Conservation (phyloP, 2,329 filamentous ascomycete species). For the Colletotrichum spaethianum region DNA sequence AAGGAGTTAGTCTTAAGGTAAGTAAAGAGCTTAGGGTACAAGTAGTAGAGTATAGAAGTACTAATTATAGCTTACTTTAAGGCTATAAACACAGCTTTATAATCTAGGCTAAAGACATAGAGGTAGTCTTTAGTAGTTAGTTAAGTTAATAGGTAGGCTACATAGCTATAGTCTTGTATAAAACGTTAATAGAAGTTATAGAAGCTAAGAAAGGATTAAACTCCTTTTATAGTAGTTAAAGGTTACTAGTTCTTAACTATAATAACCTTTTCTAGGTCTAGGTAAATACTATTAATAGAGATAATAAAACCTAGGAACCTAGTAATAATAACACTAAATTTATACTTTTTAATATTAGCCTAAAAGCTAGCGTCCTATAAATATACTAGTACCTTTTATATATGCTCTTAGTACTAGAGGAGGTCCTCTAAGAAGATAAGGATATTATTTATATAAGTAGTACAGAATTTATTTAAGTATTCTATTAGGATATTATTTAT, state of each 20-base stretch:
- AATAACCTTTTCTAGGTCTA: not conserved
- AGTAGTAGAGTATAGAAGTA: not conserved
- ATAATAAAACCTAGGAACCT: not conserved
- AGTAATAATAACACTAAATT: not conserved
- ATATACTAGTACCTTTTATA: not conserved
- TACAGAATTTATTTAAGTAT: too few relatives aligned
- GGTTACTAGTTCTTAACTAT: not conserved
- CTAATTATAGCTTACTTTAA: not conserved
- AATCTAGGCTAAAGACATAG: not conserved
- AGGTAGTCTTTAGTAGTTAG: not conserved
- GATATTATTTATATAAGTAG: not conserved
- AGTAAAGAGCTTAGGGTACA: not conserved
- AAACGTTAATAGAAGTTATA: not conserved
- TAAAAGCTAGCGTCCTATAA: not conserved
- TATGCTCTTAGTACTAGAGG: not conserved
- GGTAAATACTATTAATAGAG: not conserved
- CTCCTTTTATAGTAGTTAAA: not conserved
- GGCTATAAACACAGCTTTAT: not conserved
- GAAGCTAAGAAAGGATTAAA: not conserved
- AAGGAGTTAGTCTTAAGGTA: not conserved
- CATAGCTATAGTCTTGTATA: not conserved
- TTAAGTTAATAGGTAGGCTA: not conserved
- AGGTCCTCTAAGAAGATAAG: not conserved
- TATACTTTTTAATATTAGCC: not conserved
- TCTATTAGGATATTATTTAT: not conserved